phyloP scores from a whole-genome alignment of 2,329 filamentous ascomycete species.

The Colletotrichum sp. region DNA sequence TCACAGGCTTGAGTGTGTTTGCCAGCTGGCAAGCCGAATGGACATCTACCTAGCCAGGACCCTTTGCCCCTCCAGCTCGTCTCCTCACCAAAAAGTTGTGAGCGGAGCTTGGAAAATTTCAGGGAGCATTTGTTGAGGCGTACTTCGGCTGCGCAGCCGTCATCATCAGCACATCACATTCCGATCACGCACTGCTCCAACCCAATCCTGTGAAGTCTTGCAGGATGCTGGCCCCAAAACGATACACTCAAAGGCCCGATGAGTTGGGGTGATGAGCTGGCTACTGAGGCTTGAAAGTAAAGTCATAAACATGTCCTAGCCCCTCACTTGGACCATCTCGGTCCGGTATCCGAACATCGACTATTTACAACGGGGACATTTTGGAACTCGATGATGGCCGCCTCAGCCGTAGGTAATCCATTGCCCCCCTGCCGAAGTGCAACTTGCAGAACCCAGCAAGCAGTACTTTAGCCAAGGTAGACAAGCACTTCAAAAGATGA shows the following conservation, averaged over 20 bases:
- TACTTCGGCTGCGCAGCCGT: neutral
- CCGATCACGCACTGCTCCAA: neutral
- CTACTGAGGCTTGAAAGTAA: neutral
- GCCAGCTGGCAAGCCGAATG: neutral
- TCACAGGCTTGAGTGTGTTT: neutral
- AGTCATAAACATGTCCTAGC: neutral
- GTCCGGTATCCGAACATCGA: neutral
- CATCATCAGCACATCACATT: neutral
- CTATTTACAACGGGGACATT: neutral
- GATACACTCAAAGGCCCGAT: neutral
- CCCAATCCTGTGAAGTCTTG: neutral
- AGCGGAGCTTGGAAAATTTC: conserved; percentile 8
- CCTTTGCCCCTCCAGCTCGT: neutral
- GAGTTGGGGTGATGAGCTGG: neutral
- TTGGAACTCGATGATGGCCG: neutral
- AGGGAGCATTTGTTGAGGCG: conserved; percentile 16
- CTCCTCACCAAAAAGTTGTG: conserved; percentile 14
- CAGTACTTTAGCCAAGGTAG: neutral
- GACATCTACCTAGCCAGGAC: neutral
- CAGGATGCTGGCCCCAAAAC: neutral
- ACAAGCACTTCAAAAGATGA: neutral
- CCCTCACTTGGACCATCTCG: neutral
- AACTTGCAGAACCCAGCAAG: neutral
- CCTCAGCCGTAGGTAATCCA: neutral
- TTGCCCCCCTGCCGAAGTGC: neutral